Percentiles rank a stretch among this genome's conserved stretches.
These are phyloP conservation scores for Lanmaoa pseudosensibilis DNA, from an alignment of 768 basidiomycete genomes.

Conservation along the genomic window DNA sequence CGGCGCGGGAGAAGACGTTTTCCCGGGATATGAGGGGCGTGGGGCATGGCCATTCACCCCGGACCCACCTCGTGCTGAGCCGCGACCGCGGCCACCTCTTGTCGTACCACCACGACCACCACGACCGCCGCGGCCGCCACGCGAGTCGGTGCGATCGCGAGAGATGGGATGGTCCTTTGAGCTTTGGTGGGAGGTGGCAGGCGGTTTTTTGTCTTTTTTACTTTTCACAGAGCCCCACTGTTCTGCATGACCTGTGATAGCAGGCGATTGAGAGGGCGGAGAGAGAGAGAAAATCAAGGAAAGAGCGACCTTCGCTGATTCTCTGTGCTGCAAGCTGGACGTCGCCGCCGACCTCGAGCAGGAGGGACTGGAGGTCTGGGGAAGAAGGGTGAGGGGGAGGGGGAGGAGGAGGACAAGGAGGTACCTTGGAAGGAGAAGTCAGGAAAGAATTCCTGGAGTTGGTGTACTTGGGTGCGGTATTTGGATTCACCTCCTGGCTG, in stretches of 20 bases:
- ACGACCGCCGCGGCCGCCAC: slow-evolving; percentile 62
- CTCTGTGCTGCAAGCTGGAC: slow-evolving; percentile 66
- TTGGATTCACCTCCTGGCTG: slow-evolving; percentile 33
- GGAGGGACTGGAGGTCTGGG: slow-evolving; percentile 64
- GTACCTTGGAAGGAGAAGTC: slow-evolving; percentile 68
- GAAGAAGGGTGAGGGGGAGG: slow-evolving; percentile 21
- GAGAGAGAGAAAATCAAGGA: neutral
- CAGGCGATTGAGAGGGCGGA: slow-evolving; percentile 10
- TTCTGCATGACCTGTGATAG: slow-evolving; percentile 59
- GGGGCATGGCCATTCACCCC: slow-evolving; percentile 36
- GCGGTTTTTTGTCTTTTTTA: slow-evolving; percentile 83
- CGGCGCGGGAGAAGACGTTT: slow-evolving; percentile 35
- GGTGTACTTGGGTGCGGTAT: slow-evolving; percentile 53
- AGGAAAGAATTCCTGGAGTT: slow-evolving; percentile 73
- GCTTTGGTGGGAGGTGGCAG: slow-evolving; percentile 38
- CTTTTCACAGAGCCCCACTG: slow-evolving; percentile 83
- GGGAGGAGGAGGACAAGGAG: slow-evolving; percentile 23
- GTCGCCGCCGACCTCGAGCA: slow-evolving; percentile 69
- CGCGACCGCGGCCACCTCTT: slow-evolving; percentile 42
- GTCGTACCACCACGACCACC: slow-evolving; percentile 61
- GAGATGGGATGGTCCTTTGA: slow-evolving; percentile 46
- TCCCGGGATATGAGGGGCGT: slow-evolving; percentile 25
- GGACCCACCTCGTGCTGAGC: slow-evolving; percentile 39
- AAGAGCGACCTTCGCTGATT: slow-evolving; percentile 65
- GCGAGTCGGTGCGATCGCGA: slow-evolving; percentile 40